These are phyloP conservation scores for Mycena citricolor DNA, from an alignment of 1,284 basidiomycete genomes.

Conservation along the genomic window DNA sequence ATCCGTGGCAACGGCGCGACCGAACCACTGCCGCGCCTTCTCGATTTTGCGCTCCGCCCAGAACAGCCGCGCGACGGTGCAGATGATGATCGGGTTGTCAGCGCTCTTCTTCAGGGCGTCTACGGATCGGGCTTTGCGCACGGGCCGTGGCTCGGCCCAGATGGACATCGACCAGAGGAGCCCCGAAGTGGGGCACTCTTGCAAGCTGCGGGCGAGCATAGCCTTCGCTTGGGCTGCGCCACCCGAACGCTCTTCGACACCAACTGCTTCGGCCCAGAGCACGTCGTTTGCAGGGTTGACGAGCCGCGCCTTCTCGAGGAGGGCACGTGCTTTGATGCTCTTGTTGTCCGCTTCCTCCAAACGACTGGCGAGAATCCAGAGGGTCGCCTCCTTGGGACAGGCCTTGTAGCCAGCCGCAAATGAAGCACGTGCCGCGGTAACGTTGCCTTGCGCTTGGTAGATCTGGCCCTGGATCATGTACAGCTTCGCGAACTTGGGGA, in stretches of 20 bases:
- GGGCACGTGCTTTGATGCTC: constrained; percentile 86
- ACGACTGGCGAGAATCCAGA: constrained; percentile 86
- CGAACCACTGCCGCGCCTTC: constrained; percentile 93
- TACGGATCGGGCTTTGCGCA: constrained; percentile 81
- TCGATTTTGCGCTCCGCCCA: constrained; percentile 93
- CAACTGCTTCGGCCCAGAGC: constrained; percentile 88
- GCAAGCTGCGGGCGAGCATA: constrained; percentile 76
- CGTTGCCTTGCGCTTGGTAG: constrained; percentile 59
- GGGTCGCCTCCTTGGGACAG: constrained; percentile 75
- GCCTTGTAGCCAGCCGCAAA: constrained; percentile 80
- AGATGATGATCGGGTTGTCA: constrained; percentile 82
- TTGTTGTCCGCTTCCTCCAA: constrained; percentile 86
- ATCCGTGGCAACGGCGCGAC: constrained; percentile 68
- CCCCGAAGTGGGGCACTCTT: constrained; percentile 80
- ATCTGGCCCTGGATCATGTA: constrained; percentile 98
- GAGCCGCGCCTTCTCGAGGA: constrained; percentile 88
- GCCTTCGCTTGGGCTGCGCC: constrained; percentile 77
- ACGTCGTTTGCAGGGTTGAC: constrained; percentile 81
- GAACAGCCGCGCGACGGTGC: constrained; percentile 87
- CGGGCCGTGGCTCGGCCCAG: constrained; percentile 85
- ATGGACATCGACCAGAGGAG: constrained; percentile 88
- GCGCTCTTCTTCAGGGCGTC: constrained; percentile 90
- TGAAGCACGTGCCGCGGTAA: constrained; percentile 68
- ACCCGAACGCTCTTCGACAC: constrained; percentile 85
- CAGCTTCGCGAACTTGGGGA: constrained; percentile 85